phyloP scores from a whole-genome alignment of 2,329 filamentous ascomycete species.

The Cladosporium sp. region DNA sequence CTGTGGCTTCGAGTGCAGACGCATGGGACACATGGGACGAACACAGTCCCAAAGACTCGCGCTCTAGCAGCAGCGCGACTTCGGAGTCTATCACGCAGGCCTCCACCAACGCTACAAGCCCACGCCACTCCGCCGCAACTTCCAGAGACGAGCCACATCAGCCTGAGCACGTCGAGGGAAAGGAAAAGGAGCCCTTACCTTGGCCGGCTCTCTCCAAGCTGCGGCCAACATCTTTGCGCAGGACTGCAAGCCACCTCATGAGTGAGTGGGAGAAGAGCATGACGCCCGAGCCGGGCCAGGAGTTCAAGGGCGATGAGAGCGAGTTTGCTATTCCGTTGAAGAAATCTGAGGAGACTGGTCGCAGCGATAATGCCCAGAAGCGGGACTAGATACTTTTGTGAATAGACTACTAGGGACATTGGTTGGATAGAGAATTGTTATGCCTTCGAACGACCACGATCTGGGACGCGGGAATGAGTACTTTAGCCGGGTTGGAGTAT shows the following conservation, averaged over 20 bases:
- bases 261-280: conserved; percentile 84
- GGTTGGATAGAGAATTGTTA: no score
- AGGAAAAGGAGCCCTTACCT: conserved; percentile 42
- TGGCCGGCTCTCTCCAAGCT: conserved; percentile 68
- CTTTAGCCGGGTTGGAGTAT: no score
- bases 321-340: conserved; percentile 5
- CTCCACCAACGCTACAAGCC: conserved; percentile 3
- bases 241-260: conserved; percentile 79
- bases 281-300: conserved; percentile 24
- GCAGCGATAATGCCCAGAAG: background rate
- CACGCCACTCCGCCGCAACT: conserved; percentile 11
- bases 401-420: no score
- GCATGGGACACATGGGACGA: conserved; percentile 29
- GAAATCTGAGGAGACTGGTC: background rate
- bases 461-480: no score
- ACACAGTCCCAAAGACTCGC: conserved; percentile 18
- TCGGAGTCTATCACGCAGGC: conserved; percentile 7
- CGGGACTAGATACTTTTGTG: background rate
- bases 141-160: conserved; percentile 18
- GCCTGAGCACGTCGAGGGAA: conserved; percentile 8
- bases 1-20: conserved; percentile 20
- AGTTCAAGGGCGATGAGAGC: conserved; percentile 9
- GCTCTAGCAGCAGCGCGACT: conserved; percentile 16
- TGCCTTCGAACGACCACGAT: no score
- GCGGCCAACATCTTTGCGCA: conserved; percentile 69